These are phyloP conservation scores for Suillus paluster DNA, from an alignment of 768 basidiomycete species.

Conservation along the genomic window DNA sequence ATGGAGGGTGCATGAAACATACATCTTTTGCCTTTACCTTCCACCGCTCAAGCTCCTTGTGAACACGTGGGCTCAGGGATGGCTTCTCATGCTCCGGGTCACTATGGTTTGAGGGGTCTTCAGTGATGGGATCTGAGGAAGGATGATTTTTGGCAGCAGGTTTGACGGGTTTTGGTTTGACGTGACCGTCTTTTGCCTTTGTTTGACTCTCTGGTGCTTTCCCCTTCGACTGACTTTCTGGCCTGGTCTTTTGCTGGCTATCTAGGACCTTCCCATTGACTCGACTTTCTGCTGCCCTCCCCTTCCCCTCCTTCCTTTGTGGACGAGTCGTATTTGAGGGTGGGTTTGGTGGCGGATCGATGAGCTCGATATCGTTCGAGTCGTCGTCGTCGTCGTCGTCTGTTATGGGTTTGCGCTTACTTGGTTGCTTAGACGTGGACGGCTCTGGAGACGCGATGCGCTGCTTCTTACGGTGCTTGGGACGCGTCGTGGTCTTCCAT, in stretches of 20 bases:
- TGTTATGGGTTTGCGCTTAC: slow-evolving; percentile 1
- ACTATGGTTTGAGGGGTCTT: not conserved
- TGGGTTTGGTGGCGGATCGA: slow-evolving; percentile 12
- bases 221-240: slow-evolving; percentile 9
- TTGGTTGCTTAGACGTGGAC: slow-evolving; percentile 19
- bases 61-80: slow-evolving; percentile 2
- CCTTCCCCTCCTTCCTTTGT: slow-evolving; percentile 13
- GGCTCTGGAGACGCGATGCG: slow-evolving; percentile 20
- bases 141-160: slow-evolving; percentile 10
- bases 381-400: slow-evolving; percentile 4
- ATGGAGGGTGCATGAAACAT: not conserved
- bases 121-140: slow-evolving; percentile 18
- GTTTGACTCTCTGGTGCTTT: slow-evolving; percentile 6
- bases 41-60: slow-evolving; percentile 34
- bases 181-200: not conserved
- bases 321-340: slow-evolving; percentile 17
- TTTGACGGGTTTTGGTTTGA: slow-evolving; percentile 3
- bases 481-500: slow-evolving; percentile 19
- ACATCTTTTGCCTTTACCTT: slow-evolving; percentile 36
- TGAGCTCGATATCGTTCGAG: slow-evolving; percentile 5
- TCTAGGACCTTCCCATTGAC: not conserved
- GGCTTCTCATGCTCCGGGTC: not conserved
- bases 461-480: slow-evolving; percentile 23
- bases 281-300: slow-evolving; percentile 12
- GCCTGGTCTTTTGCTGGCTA: slow-evolving; percentile 13